Percentiles rank a stretch among this genome's conserved stretches.
These are phyloP conservation scores for Leptographium wingfieldii DNA, from an alignment of 2,329 filamentous ascomycete genomes.

Conservation along the genomic window DNA sequence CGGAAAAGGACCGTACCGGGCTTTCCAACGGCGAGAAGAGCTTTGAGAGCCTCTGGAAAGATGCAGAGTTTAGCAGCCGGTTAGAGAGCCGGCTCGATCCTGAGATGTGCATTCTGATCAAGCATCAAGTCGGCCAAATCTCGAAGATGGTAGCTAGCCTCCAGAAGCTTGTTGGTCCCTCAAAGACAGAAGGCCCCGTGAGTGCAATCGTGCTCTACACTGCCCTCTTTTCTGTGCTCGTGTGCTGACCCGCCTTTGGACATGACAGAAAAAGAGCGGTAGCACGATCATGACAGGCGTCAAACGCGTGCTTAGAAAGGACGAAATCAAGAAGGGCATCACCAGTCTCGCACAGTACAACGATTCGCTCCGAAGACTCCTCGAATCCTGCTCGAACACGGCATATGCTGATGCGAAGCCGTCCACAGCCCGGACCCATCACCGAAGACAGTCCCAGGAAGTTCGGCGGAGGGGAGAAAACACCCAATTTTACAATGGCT, in stretches of 20 bases:
- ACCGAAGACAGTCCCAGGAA: slow-evolving; percentile 1
- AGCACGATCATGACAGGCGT: slow-evolving; percentile 1
- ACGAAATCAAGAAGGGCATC: slow-evolving; percentile 5
- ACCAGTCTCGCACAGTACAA: slow-evolving; percentile 6
- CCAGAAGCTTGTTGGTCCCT: slow-evolving; percentile 2
- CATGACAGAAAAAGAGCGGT: not conserved
- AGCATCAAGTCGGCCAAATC: slow-evolving; percentile 8
- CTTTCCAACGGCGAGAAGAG: slow-evolving; percentile 8
- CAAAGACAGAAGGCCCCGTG: slow-evolving; percentile 1
- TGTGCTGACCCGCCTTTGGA: not conserved
- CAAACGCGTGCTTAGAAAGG: slow-evolving; percentile 7
- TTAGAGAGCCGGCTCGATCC: slow-evolving; percentile 8
- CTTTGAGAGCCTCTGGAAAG: slow-evolving; percentile 9
- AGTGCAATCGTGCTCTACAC: not conserved
- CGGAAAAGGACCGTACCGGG: slow-evolving; percentile 8
- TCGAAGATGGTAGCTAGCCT: slow-evolving; percentile 4
- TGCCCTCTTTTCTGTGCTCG: not conserved
- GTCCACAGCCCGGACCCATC: not conserved
- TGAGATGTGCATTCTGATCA: slow-evolving; percentile 7
- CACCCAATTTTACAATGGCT: slow-evolving; percentile 7
- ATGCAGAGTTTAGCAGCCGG: slow-evolving; percentile 8
- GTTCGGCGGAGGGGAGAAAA: slow-evolving; percentile 5
- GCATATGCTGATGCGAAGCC: slow-evolving; percentile 5
- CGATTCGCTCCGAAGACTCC: slow-evolving; percentile 2
- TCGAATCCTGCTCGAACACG: slow-evolving; percentile 8